phyloP scores from a whole-genome alignment of 2,329 filamentous ascomycete genomes.

The Ophiostoma ulmi region DNA sequence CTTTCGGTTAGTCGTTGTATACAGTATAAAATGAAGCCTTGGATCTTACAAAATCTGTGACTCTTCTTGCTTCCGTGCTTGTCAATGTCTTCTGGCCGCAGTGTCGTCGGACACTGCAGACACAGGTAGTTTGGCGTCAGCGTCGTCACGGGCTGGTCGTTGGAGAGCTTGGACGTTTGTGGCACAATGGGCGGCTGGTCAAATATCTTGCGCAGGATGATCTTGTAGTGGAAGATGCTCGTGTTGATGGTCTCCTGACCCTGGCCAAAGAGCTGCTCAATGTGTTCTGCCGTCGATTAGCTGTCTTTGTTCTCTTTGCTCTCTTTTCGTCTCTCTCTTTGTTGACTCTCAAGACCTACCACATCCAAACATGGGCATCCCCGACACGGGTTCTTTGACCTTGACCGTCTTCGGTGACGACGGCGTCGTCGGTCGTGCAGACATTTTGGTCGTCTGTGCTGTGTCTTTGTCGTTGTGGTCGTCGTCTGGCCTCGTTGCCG shows the following conservation, averaged over 20 bases:
- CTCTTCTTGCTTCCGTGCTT: slow-evolving; percentile 64
- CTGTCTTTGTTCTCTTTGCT: not conserved
- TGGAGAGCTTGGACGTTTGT: slow-evolving; percentile 57
- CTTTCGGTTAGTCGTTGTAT: slow-evolving; percentile 38
- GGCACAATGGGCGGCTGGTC: slow-evolving; percentile 60
- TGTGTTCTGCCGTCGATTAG: slow-evolving; percentile 54
- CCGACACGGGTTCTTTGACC: slow-evolving; percentile 55
- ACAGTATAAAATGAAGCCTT: no score
- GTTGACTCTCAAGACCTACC: slow-evolving; percentile 42
- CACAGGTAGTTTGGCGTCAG: slow-evolving; percentile 67
- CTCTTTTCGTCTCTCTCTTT: not conserved
- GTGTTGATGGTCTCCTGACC: slow-evolving; percentile 61
- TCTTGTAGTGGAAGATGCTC: slow-evolving; percentile 66
- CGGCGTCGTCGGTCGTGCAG: slow-evolving; percentile 45
- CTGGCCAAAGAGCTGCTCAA: slow-evolving; percentile 60
- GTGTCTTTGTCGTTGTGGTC: not conserved
- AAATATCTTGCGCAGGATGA: slow-evolving; percentile 64
- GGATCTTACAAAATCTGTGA: slow-evolving; percentile 64
- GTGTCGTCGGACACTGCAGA: slow-evolving; percentile 65
- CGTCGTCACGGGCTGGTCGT: slow-evolving; percentile 54
- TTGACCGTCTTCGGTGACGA: slow-evolving; percentile 54
- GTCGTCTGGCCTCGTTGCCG: not conserved
- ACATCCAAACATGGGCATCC: slow-evolving; percentile 59
- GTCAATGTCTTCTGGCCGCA: slow-evolving; percentile 59
- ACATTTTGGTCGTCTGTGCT: slow-evolving; percentile 36